Conservation (phyloP, 495 filamentous ascomycete species). For the Penicillium robsamsonii region DNA sequence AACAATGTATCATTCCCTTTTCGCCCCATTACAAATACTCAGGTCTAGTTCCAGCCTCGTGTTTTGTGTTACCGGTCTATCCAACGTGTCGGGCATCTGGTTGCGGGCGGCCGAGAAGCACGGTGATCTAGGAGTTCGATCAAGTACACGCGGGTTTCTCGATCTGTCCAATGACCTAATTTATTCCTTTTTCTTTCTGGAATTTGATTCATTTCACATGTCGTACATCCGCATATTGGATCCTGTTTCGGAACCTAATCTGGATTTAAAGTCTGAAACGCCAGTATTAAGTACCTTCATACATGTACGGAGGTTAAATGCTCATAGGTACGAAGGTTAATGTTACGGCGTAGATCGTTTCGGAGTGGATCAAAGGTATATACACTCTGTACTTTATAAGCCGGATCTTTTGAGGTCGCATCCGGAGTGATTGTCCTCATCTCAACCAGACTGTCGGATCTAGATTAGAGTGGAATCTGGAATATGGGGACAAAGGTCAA, state of each 20-base stretch:
- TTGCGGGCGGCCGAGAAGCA: background rate
- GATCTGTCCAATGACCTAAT: background rate
- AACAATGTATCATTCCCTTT: background rate
- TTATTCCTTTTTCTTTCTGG: background rate
- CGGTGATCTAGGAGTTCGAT: background rate
- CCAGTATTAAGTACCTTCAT: background rate
- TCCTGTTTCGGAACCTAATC: background rate
- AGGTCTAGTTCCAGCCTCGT: slow-evolving; percentile 6
- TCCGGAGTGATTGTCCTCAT: too few species aligned
- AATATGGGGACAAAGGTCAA: too few species aligned
- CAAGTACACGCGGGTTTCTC: background rate
- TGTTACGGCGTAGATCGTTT: too few species aligned
- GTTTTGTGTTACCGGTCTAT: slow-evolving; percentile 13
- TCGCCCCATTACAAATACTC: background rate
- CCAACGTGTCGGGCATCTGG: slow-evolving; percentile 8
- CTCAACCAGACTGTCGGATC: too few species aligned
- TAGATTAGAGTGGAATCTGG: too few species aligned
- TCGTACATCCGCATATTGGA: background rate
- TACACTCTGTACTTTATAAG: too few species aligned
- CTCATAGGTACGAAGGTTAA: too few species aligned
- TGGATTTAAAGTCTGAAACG: background rate
- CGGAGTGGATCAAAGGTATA: too few species aligned
- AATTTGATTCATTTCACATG: background rate
- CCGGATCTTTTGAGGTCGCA: too few species aligned
- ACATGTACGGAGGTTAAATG: too few species aligned